Evolutionary conservation across 2,329 filamentous ascomycete genomes (phyloP), one percentile per base, ranked within the genome.

Genomic region (Penicillium sp.): DNA sequence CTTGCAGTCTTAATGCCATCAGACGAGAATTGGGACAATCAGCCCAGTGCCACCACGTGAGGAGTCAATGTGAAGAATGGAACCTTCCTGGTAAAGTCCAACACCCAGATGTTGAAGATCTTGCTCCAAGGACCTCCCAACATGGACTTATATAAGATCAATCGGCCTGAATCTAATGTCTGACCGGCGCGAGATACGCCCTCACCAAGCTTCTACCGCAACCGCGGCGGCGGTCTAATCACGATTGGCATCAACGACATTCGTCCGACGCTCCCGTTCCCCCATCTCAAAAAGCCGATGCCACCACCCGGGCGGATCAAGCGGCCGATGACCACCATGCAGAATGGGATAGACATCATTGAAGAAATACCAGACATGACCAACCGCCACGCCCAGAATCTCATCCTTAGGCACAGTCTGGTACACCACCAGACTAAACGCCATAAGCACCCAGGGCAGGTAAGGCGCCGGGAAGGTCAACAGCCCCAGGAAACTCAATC

Each of bases 311-410:
- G 95, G 95, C 39, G 95, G 94, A 69, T 96, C 94, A 50, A 99
- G 82, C 0, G 95, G 95, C 57, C 91, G 85, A 54, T 90, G 88
- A 17, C 92, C 92, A 63, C 90, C 88, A 77, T 97, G 91, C 45
- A 97, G 84, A 3, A 92, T 90, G 3, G 95, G 95, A 76, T 96
- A 99, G 15, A 99, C 93, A 75, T 99, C 95, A 60, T 88, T 91
- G 77, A 98, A 97, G 80, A 97, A 99, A 77, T 98, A 99, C 90
- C 93, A 98, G 42, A 98, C 84, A 77, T 99, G 95, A 10, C 95
- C 95, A 41, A 98, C 93, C 10, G 95, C 87, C 15, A 97, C 92
- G 4, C 95, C 95, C 80, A 96, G 92, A 63, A 99, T 90, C 81
- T 99, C 95, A 75, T 98, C 95, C 78, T 96, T 96, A 4, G 95